These are phyloP conservation scores for Malassezia sp. DNA, from an alignment of 1,284 basidiomycete species.

Conservation along the genomic window DNA sequence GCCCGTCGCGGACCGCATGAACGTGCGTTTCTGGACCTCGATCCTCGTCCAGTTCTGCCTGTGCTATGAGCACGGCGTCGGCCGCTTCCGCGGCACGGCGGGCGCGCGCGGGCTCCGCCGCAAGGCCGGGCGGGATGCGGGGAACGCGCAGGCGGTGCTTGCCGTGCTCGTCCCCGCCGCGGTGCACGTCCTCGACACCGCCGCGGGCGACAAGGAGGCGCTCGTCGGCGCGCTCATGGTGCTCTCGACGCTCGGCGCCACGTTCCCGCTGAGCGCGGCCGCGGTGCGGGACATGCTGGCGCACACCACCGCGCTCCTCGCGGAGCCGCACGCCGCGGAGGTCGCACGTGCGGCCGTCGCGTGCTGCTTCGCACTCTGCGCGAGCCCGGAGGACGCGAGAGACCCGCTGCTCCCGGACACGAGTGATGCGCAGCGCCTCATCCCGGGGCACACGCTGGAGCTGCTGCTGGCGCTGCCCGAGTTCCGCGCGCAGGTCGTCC, in stretches of 20 bases:
- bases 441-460: conserved; percentile 20
- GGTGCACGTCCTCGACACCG: conserved; percentile 22
- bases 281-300: conserved; percentile 28
- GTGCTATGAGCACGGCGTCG: conserved; percentile 21
- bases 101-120: conserved; percentile 23
- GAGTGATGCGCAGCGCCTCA: conserved; percentile 13
- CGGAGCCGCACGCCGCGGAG: conserved; percentile 8
- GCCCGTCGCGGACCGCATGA: conserved; percentile 60
- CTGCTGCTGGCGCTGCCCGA: conserved; percentile 19
- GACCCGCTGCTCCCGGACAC: conserved; percentile 17
- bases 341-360: conserved; percentile 25
- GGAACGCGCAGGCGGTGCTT: conserved; percentile 33
- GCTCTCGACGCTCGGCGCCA: conserved; percentile 30
- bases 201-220: conserved; percentile 23
- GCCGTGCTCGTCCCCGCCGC: conserved; percentile 46
- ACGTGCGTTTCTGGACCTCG: conserved; percentile 74
- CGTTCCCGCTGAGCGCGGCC: conserved; percentile 29
- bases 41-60: conserved; percentile 61
- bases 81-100: conserved; percentile 48
- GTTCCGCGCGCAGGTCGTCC: conserved; percentile 10
- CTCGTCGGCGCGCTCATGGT: conserved; percentile 33
- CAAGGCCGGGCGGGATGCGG: conserved; percentile 20
- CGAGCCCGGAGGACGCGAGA: conserved; percentile 17
- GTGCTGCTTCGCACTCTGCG: conserved; percentile 25
- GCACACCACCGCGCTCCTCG: conserved; percentile 17